Evolutionary conservation across 768 basidiomycete genomes (phyloP).

Genomic region (Agrocybe chaxingu): DNA sequence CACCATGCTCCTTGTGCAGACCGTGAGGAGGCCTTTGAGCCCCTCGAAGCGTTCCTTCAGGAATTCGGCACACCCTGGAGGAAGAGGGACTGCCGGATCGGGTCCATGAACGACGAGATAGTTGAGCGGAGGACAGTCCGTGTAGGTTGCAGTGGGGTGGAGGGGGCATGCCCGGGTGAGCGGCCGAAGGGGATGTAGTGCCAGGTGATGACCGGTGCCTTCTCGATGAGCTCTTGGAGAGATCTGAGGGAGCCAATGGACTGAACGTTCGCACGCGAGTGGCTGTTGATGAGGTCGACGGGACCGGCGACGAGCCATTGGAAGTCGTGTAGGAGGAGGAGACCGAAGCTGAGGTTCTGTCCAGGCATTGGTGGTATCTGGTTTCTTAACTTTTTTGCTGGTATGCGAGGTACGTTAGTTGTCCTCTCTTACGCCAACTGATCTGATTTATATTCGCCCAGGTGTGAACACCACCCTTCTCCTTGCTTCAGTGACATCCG

Average conservation of each 20-base stretch:
- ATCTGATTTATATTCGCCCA: no score
- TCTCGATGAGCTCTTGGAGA: slow-evolving; percentile 7
- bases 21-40: slow-evolving; percentile 12
- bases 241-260: not conserved
- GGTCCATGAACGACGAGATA: slow-evolving; percentile 9
- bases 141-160: slow-evolving; percentile 18
- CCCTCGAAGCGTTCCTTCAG: no score
- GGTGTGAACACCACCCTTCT: no score
- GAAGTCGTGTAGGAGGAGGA: slow-evolving; percentile 16
- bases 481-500: no score
- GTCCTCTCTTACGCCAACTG: no score
- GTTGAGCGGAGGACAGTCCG: slow-evolving; percentile 19
- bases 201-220: slow-evolving; percentile 20
- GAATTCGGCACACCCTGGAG: no score
- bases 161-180: slow-evolving; percentile 12
- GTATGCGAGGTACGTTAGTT: no score
- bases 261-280: slow-evolving; percentile 7
- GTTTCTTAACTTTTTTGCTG: no score
- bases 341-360: slow-evolving; percentile 11
- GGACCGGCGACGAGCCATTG: slow-evolving; percentile 22
- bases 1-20: slow-evolving; percentile 17
- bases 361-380: not conserved
- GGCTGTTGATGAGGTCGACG: slow-evolving; percentile 19
- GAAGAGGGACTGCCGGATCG: no score
- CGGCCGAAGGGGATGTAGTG: slow-evolving; percentile 19